These are phyloP conservation scores for Aspergillus panamensis DNA, from an alignment of 495 filamentous ascomycete species.

Conservation along the genomic window DNA sequence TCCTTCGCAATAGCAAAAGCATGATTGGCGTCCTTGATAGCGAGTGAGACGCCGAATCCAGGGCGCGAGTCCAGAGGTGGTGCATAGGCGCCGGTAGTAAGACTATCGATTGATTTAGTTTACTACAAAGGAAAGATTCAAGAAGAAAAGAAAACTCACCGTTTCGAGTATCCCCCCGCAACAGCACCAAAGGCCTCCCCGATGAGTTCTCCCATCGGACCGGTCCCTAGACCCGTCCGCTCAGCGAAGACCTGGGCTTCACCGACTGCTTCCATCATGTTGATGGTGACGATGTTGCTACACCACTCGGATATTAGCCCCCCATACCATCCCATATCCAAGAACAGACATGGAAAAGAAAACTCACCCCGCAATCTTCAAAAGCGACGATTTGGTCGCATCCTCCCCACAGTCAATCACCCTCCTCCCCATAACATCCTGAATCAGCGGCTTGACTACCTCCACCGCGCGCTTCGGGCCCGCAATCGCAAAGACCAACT, in stretches of 20 bases:
- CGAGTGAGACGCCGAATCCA: constrained; percentile 44
- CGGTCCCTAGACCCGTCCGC: constrained; percentile 50
- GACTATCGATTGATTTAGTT: constrained; percentile 20
- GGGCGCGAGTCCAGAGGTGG: constrained; percentile 39
- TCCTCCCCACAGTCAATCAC: constrained; percentile 49
- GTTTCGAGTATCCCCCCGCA: constrained; percentile 47
- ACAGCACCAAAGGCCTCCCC: constrained; percentile 50
- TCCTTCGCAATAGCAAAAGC: constrained; percentile 38
- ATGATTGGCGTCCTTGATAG: constrained; percentile 48
- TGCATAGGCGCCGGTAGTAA: constrained; percentile 46
- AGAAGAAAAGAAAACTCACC: constrained; percentile 24
- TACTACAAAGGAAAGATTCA: background rate
- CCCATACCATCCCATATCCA: background rate
- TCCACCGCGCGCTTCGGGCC: constrained; percentile 36
- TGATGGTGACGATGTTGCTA: constrained; percentile 47
- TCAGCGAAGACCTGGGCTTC: constrained; percentile 56
- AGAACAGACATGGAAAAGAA: background rate
- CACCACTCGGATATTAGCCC: no score
- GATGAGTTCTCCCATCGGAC: constrained; percentile 48
- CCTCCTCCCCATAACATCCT: constrained; percentile 44
- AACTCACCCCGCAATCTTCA: constrained; percentile 45
- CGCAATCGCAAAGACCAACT: constrained; percentile 46
- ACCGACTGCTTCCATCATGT: constrained; percentile 49
- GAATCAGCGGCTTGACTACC: constrained; percentile 42
- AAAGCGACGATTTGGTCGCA: constrained; percentile 41